Percentiles rank a stretch among this genome's conserved stretches.
Evolutionary conservation across 1,284 basidiomycete genomes (phyloP).

Genomic region (Vanrija sp.): DNA sequence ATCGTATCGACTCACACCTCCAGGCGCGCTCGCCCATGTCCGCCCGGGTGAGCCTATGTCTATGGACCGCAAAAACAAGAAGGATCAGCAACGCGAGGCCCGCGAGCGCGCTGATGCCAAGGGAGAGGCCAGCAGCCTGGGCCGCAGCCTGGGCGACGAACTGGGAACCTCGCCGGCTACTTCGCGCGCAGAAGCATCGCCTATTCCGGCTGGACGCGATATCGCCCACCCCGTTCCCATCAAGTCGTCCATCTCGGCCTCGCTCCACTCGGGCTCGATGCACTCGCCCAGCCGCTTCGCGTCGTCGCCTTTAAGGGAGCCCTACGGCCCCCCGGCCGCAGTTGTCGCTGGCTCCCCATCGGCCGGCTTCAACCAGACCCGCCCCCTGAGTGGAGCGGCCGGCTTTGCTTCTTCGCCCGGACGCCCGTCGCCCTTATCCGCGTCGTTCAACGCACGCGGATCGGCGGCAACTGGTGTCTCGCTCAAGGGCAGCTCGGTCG

Average conservation of each 20-base stretch:
- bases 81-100: slow-evolving; percentile 75
- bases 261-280: slow-evolving; percentile 29
- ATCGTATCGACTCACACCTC: slow-evolving; percentile 4
- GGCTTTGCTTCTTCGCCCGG: slow-evolving; percentile 40
- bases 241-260: slow-evolving; percentile 37
- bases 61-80: slow-evolving; percentile 98
- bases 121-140: slow-evolving; percentile 2
- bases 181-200: no score
- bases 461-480: slow-evolving; percentile 36
- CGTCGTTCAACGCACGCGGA: slow-evolving; percentile 32
- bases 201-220: no score
- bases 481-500: slow-evolving; percentile 29
- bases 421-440: slow-evolving; percentile 40
- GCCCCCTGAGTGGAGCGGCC: slow-evolving; percentile 18
- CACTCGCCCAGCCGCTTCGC: slow-evolving; percentile 16
- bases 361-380: slow-evolving; percentile 35
- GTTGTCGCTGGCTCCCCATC: slow-evolving; percentile 36
- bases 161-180: slow-evolving; percentile 8
- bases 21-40: slow-evolving; percentile 77
- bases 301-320: slow-evolving; percentile 44
- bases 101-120: slow-evolving; percentile 22
- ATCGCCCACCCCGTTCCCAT: slow-evolving; percentile 38
- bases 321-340: slow-evolving; percentile 41
- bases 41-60: slow-evolving; percentile 87
- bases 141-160: slow-evolving; percentile 7